These are phyloP conservation scores for Geosmithia morbida DNA, from an alignment of 2,329 filamentous ascomycete species.

Conservation along the genomic window DNA sequence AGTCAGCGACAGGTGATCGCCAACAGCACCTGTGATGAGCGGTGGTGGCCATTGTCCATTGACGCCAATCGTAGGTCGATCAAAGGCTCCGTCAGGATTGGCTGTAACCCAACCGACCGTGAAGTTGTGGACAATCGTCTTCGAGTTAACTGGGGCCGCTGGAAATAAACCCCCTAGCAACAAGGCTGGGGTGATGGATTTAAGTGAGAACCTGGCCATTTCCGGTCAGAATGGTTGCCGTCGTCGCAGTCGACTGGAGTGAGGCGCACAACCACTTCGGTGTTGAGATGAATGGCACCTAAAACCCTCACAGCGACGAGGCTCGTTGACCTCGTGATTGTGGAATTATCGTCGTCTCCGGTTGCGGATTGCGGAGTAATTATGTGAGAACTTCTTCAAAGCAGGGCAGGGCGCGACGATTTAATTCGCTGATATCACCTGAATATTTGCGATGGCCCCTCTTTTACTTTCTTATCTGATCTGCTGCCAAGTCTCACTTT, in stretches of 20 bases:
- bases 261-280: background rate
- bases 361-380: background rate
- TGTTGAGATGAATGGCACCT: background rate
- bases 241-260: background rate
- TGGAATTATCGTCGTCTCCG: background rate
- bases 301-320: background rate
- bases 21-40: constrained; percentile 43
- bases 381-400: background rate
- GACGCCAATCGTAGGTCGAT: constrained; percentile 59
- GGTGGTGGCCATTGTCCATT: constrained; percentile 67
- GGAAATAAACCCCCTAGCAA: too few relatives aligned
- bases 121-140: constrained; percentile 36
- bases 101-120: constrained; percentile 57
- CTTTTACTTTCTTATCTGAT: background rate
- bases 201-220: background rate
- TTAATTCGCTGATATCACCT: background rate
- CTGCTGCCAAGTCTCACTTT: background rate
- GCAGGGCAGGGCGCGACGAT: background rate
- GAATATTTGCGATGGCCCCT: background rate
- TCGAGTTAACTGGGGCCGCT: background rate
- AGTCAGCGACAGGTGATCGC: constrained; percentile 46
- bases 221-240: background rate
- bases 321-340: background rate
- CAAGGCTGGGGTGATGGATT: background rate
- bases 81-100: constrained; percentile 53